Percentiles rank a stretch among this genome's conserved stretches.
These are phyloP conservation scores for Aschersonia sp. DNA, from an alignment of 2,329 filamentous ascomycete genomes.

Conservation along the genomic window DNA sequence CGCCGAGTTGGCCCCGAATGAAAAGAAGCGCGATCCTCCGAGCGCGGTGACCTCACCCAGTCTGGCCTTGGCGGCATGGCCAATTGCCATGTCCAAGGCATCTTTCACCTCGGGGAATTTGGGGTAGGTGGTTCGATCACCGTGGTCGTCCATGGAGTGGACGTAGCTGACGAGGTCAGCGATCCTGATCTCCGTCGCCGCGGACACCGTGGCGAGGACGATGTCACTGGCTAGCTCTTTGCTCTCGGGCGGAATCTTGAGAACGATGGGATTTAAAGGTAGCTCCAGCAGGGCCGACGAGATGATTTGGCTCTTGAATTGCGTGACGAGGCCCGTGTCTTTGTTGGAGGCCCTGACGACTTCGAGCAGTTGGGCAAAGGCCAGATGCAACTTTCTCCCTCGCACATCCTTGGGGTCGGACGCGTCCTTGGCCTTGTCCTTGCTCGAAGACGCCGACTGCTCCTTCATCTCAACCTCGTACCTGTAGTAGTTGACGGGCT, in stretches of 20 bases:
- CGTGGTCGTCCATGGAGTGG: conserved; percentile 22
- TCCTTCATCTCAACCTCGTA: conserved; percentile 27
- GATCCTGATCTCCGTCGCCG: conserved; percentile 22
- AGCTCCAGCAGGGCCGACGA: conserved; percentile 22
- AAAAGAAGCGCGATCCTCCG: conserved; percentile 34
- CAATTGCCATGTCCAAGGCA: conserved; percentile 37
- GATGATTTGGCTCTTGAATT: conserved; percentile 36
- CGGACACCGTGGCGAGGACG: conserved; percentile 27
- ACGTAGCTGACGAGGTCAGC: conserved; percentile 29
- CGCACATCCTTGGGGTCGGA: conserved; percentile 17
- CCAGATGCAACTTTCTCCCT: conserved; percentile 26
- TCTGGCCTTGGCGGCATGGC: conserved; percentile 24
- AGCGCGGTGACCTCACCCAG: conserved; percentile 21
- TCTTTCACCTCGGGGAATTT: conserved; percentile 33
- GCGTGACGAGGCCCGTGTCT: conserved; percentile 24
- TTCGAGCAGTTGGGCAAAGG: conserved; percentile 23
- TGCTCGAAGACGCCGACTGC: conserved; percentile 1
- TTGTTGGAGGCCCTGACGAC: conserved; percentile 17
- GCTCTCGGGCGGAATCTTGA: conserved; percentile 19
- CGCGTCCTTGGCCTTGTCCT: conserved; percentile 5
- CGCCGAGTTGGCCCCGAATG: conserved; percentile 18
- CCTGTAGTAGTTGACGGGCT: conserved; percentile 22
- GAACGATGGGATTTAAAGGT: conserved; percentile 14
- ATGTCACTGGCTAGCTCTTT: conserved; percentile 15
- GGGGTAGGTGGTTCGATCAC: conserved; percentile 25